These are phyloP conservation scores for Talaromyces sp. DNA, from an alignment of 2,329 filamentous ascomycete genomes.

Conservation along the genomic window DNA sequence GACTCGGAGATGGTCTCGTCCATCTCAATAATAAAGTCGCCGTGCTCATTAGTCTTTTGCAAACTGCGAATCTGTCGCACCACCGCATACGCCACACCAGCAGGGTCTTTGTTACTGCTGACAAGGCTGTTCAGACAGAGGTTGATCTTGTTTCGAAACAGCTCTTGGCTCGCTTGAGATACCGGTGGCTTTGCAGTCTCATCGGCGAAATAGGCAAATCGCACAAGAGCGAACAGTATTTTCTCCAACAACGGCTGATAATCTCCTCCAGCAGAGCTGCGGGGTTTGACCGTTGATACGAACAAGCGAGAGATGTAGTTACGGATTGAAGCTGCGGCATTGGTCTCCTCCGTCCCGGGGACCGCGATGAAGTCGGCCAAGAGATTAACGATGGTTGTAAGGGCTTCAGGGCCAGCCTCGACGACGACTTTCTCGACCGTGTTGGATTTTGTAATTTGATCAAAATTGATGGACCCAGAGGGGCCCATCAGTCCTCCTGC, in stretches of 20 bases:
- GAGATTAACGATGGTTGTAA: conserved; percentile 51
- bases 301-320: conserved; percentile 49
- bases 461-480: conserved; percentile 71
- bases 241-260: conserved; percentile 39
- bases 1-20: conserved; percentile 39
- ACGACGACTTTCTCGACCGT: conserved; percentile 70
- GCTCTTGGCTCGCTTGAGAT: conserved; percentile 41
- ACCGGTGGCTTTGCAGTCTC: conserved; percentile 37
- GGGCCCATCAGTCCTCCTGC: conserved; percentile 64
- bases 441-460: conserved; percentile 78
- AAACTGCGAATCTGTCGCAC: conserved; percentile 36
- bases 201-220: conserved; percentile 46
- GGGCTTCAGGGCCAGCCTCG: conserved; percentile 46
- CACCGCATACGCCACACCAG: conserved; percentile 33
- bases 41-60: conserved; percentile 27
- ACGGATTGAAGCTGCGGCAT: conserved; percentile 40
- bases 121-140: conserved; percentile 51
- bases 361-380: conserved; percentile 42
- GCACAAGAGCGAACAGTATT: conserved; percentile 41
- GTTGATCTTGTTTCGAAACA: conserved; percentile 50
- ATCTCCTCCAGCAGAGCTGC: conserved; percentile 29
- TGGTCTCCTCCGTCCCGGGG: conserved; percentile 41
- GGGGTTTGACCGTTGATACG: conserved; percentile 42
- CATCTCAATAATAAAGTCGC: conserved; percentile 44
- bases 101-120: conserved; percentile 30